Evolutionary conservation across 73 alveolate genomes (phyloP).

Genomic region (Tetrahymena thermophila): DNA sequence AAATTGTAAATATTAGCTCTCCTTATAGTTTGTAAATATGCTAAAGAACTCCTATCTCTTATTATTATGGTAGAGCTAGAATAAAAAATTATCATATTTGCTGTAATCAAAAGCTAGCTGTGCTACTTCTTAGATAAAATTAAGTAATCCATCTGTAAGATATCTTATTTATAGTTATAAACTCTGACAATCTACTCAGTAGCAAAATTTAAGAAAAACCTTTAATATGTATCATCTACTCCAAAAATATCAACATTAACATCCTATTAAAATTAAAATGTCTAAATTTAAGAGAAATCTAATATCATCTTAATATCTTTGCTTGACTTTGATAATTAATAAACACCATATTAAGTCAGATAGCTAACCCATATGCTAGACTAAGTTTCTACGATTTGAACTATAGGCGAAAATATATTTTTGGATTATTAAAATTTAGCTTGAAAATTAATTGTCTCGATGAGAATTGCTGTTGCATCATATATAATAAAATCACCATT

Average conservation of each 20-base stretch:
- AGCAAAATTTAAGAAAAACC: not conserved
- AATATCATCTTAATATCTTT: not conserved
- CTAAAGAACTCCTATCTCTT: not conserved
- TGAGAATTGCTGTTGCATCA: not conserved
- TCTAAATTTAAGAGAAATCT: not conserved
- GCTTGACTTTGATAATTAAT: not conserved
- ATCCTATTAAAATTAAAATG: not conserved
- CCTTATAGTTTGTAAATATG: not conserved
- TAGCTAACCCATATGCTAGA: not conserved
- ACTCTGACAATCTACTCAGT: not conserved
- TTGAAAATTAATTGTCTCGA: not conserved
- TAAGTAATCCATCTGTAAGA: not conserved
- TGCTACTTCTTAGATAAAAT: not conserved
- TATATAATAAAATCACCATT: not conserved
- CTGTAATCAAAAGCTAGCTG: not conserved
- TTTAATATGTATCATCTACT: not conserved
- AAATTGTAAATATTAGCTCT: not conserved
- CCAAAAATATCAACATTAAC: not conserved
- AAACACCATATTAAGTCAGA: not conserved
- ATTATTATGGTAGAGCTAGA: not conserved
- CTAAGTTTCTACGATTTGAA: not conserved
- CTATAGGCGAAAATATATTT: not conserved
- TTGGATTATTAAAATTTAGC: not conserved
- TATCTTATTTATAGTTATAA: not conserved
- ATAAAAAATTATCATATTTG: not conserved